Percentiles rank a stretch among this genome's conserved stretches.
Evolutionary conservation across 371 early-diverging fungal species (phyloP).

Genomic region (Lichtheimia hyalospora): DNA sequence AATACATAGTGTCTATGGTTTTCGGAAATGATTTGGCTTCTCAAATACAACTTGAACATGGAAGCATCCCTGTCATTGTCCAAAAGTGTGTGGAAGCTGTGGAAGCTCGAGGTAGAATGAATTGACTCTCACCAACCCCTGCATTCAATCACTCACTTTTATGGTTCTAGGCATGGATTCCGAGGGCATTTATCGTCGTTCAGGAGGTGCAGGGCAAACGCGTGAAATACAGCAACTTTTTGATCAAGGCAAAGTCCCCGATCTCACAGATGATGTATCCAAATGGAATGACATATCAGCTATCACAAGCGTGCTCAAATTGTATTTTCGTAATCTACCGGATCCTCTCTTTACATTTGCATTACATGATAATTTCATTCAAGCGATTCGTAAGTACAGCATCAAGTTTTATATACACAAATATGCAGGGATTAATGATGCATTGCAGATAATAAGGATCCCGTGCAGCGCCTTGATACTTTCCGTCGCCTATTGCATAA

Average conservation of each 20-base stretch:
- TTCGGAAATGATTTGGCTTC: conserved; percentile 19
- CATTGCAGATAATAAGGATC: neutral
- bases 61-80: conserved; percentile 12
- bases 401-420: neutral
- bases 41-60: conserved; percentile 15
- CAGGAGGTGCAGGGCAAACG: conserved; percentile 75
- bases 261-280: conserved; percentile 35
- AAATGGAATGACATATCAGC: conserved; percentile 56
- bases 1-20: conserved; percentile 2
- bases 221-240: conserved; percentile 50
- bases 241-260: conserved; percentile 34
- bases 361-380: conserved; percentile 69
- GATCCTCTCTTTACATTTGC: conserved; percentile 84
- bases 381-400: conserved; percentile 35
- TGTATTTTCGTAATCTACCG: conserved; percentile 85
- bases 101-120: conserved; percentile 13
- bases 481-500: neutral
- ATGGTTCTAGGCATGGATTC: conserved; percentile 31
- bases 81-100: conserved; percentile 20
- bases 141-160: neutral
- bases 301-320: conserved; percentile 86
- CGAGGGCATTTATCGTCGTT: conserved; percentile 82
- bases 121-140: neutral
- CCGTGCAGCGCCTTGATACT: neutral
- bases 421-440: neutral